Evolutionary conservation across 306 rosid species (phyloP), one percentile per base, ranked within the genome.

Genomic region (Vigna mungo): DNA sequence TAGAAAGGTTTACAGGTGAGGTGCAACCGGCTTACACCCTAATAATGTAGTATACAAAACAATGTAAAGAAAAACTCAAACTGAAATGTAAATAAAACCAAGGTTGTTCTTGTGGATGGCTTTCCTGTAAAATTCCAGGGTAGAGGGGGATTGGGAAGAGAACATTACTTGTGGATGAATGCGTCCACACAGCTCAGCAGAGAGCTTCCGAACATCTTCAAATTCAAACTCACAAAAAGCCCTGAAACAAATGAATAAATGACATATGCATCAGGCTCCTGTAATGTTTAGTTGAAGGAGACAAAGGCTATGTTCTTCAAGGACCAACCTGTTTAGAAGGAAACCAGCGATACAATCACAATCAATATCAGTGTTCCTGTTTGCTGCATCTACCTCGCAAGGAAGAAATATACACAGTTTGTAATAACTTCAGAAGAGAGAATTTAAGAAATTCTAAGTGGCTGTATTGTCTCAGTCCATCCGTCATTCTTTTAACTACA

Each of bases 141-240:
- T 9, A 0, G 13, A 41, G 13, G 46, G 46, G 3, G 2, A 5
- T 9, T 8, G 12, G 44, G 44, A n/a, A 71, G 18, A 59, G 61
- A 25, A 61, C 14, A 52, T 74, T 89, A 94, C 97, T 79, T 89
- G 88, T 55, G 96, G 97, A 83, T 94, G 97, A 85, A 94, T 83
- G 84, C 96, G 94, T 49, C 97, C 97, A 84, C 95, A 89, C 11
- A 94, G 85, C 91, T 94, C 97, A 83, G 98, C 97, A 76, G 98
- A 91, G 65, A 90, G 91, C 78, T 89, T 94, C 76, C 86, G 88
- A 21, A 92, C 98, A 49, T 92, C 95, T 72, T 92, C 94, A 87
- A 90, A 94, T 83, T 92, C 96, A 75, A 78, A 83, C 82, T 89
- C 86, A 79, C 78, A 62, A 72, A 90, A 88, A 64, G 96, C 92